phyloP scores from a whole-genome alignment of 352 stramenopile species.

The Phytophthora capsici region DNA sequence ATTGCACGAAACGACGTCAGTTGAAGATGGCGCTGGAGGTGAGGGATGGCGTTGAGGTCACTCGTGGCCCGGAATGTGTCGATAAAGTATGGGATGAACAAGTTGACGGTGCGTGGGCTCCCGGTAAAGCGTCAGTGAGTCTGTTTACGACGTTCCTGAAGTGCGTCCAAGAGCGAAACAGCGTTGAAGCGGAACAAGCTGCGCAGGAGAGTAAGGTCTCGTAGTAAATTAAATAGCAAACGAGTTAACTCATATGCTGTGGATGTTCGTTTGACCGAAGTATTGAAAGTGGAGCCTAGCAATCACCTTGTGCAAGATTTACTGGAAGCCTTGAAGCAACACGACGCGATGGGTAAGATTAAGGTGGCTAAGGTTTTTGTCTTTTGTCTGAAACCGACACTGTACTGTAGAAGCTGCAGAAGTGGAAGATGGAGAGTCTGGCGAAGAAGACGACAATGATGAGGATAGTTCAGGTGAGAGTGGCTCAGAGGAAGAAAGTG shows the following conservation, averaged over 20 bases:
- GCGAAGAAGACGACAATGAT: slow-evolving; percentile 47
- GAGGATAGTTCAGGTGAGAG: slow-evolving; percentile 67
- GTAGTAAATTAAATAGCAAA: too few species aligned
- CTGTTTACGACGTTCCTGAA: slow-evolving; percentile 64
- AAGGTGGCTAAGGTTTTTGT: neutral
- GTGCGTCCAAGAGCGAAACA: slow-evolving; percentile 63
- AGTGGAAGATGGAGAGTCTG: slow-evolving; percentile 37
- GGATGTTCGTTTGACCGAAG: slow-evolving; percentile 28
- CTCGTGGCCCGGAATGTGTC: slow-evolving; percentile 49
- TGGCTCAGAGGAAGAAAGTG: slow-evolving; percentile 51
- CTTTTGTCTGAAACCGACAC: neutral
- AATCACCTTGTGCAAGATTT: slow-evolving; percentile 75
- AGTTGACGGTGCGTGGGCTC: slow-evolving; percentile 66
- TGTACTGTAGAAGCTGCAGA: slow-evolving; percentile 30
- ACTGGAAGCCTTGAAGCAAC: slow-evolving; percentile 65
- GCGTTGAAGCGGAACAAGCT: slow-evolving; percentile 53
- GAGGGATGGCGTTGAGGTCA: slow-evolving; percentile 17
- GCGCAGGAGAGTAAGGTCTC: slow-evolving; percentile 56
- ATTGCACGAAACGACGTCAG: slow-evolving; percentile 28
- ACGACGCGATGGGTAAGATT: slow-evolving; percentile 49
- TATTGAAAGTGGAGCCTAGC: slow-evolving; percentile 61
- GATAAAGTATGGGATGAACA: slow-evolving; percentile 70
- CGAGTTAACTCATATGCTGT: too few species aligned
- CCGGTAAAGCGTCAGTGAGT: slow-evolving; percentile 62
- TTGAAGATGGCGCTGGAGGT: slow-evolving; percentile 30